A percentile compares a stretch with the other conserved stretches of the same genome.
Conservation (phyloP, 2,329 filamentous ascomycete genomes). For the Phialemoniopsis sp. region DNA sequence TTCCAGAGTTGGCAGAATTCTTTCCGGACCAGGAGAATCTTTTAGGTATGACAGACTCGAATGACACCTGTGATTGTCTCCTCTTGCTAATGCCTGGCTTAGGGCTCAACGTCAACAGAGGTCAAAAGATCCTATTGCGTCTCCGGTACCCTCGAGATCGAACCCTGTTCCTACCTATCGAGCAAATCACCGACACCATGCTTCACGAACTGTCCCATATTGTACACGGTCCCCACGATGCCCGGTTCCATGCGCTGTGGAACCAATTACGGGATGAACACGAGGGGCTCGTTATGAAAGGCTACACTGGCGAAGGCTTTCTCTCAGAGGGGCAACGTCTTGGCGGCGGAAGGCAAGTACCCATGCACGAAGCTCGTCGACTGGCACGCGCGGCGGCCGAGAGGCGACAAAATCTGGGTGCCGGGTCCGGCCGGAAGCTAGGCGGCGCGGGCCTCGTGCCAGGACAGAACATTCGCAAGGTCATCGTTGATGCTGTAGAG, state of each 20-base stretch:
- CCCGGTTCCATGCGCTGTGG: conserved; percentile 80
- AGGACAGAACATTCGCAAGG: conserved; percentile 64
- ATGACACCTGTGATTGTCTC: neutral
- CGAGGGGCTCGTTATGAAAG: conserved; percentile 69
- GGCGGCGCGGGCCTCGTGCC: conserved; percentile 54
- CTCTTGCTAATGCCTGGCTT: neutral
- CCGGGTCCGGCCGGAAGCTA: conserved; percentile 66
- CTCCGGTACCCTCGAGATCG: conserved; percentile 73
- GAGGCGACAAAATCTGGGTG: conserved; percentile 39
- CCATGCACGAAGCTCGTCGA: conserved; percentile 68
- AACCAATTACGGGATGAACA: conserved; percentile 86
- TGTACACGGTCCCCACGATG: conserved; percentile 77
- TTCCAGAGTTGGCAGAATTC: conserved; percentile 79
- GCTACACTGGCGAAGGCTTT: conserved; percentile 89
- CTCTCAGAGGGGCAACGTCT: conserved; percentile 70
- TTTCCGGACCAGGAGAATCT: conserved; percentile 71
- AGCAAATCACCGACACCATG: conserved; percentile 84
- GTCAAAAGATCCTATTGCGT: conserved; percentile 76
- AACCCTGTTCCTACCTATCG: conserved; percentile 73
- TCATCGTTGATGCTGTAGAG: conserved; percentile 69
- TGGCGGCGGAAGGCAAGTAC: conserved; percentile 60
- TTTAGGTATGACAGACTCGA: conserved; percentile 47
- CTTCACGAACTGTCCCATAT: conserved; percentile 93
- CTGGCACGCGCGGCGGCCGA: conserved; percentile 72
- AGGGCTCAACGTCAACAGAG: conserved; percentile 74